These are phyloP conservation scores for Pythium grandisporangium DNA, from an alignment of 352 stramenopile species.

Conservation along the genomic window DNA sequence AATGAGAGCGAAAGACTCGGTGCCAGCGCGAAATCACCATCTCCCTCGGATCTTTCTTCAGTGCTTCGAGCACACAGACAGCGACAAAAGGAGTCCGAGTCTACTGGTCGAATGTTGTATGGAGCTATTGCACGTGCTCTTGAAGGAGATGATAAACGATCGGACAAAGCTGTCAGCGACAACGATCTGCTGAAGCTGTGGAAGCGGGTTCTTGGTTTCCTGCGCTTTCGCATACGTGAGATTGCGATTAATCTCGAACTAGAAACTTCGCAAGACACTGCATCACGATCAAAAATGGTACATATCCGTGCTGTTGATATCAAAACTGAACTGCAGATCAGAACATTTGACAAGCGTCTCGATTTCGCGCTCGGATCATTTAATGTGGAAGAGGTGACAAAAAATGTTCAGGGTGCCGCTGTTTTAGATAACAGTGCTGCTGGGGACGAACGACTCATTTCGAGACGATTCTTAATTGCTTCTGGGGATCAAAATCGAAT, in stretches of 20 bases:
- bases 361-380: constrained; percentile 72
- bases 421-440: no score
- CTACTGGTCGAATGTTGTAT: constrained; percentile 3
- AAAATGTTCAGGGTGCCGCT: no score
- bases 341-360: constrained; percentile 55
- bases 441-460: not conserved
- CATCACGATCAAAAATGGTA: constrained; percentile 50
- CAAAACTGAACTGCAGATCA: constrained; percentile 43
- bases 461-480: constrained; percentile 28
- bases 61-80: not conserved
- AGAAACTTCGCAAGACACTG: not conserved
- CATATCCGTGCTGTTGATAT: constrained; percentile 47
- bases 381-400: constrained; percentile 63
- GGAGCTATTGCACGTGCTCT: constrained; percentile 3
- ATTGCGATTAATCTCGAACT: constrained; percentile 12
- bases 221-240: constrained; percentile 27
- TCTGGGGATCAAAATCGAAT: constrained; percentile 21
- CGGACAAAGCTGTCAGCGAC: constrained; percentile 45
- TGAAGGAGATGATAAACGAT: constrained; percentile 1
- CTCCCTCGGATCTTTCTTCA: not conserved
- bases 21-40: not conserved
- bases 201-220: constrained; percentile 30
- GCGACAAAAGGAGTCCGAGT: not conserved
- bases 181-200: constrained; percentile 59
- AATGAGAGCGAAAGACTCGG: no score